Conservation (phyloP, 805 yeast genomes). For the Ogataea pilisensis region DNA sequence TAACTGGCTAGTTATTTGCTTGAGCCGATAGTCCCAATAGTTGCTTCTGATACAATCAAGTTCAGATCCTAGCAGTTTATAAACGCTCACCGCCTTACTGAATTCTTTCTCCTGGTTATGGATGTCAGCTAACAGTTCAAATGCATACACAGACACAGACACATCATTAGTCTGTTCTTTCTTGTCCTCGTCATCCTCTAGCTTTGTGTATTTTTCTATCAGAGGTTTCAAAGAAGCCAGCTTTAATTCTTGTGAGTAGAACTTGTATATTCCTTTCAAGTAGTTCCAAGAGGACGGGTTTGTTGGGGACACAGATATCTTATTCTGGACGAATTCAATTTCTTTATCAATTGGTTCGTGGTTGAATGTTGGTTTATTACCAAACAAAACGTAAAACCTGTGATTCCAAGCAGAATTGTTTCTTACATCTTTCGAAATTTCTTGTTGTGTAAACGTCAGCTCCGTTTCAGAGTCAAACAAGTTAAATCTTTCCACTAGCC, state of each 20-base stretch:
- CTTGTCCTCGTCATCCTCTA: not conserved
- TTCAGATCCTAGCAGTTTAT: constrained; percentile 43
- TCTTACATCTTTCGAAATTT: constrained; percentile 60
- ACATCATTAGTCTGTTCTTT: constrained; percentile 21
- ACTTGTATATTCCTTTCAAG: constrained; percentile 51
- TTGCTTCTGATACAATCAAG: constrained; percentile 28
- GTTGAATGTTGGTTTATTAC: no score
- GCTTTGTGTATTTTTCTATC: constrained; percentile 35
- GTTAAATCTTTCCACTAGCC: constrained; percentile 63
- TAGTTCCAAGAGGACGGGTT: constrained; percentile 89
- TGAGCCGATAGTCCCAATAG: constrained; percentile 28
- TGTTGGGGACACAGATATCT: constrained; percentile 63
- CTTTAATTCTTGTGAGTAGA: constrained; percentile 14
- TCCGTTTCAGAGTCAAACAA: constrained; percentile 46
- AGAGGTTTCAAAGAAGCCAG: constrained; percentile 41
- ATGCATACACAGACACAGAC: constrained; percentile 51
- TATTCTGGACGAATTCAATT: constrained; percentile 43
- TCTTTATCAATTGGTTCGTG: constrained; percentile 46
- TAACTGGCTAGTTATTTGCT: not conserved
- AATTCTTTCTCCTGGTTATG: constrained; percentile 31
- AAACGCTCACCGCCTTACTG: constrained; percentile 39
- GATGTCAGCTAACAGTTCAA: constrained; percentile 57
- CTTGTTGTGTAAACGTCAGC: constrained; percentile 42
- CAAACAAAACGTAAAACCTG: constrained; percentile 56
- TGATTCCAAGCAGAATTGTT: constrained; percentile 96